Percentiles rank a stretch among this genome's conserved stretches.
These are phyloP conservation scores for Trichoderma semiorbis DNA, from an alignment of 2,329 filamentous ascomycete genomes.

Conservation along the genomic window DNA sequence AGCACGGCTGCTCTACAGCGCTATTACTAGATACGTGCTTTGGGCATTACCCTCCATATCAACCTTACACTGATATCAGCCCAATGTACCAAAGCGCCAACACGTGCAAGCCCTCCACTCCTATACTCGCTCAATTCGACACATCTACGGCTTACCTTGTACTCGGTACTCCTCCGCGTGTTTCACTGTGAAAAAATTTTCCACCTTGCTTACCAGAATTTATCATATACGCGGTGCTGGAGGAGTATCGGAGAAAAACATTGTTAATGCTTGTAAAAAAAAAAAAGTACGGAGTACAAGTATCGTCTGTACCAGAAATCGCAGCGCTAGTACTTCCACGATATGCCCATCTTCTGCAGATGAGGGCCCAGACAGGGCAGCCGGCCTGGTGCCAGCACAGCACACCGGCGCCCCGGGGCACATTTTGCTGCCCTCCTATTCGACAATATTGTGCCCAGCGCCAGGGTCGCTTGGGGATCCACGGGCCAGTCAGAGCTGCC, in stretches of 20 bases:
- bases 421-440: slow-evolving; percentile 19
- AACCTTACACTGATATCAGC: not conserved
- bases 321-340: not conserved
- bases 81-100: not conserved
- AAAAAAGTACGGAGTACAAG: not conserved
- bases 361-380: slow-evolving; percentile 12
- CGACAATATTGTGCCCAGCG: not conserved
- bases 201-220: not conserved
- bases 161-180: not conserved
- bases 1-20: not conserved
- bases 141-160: not conserved
- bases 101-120: not conserved
- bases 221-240: not conserved
- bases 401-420: slow-evolving; percentile 16
- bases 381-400: slow-evolving; percentile 21
- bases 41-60: not conserved
- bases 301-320: not conserved
- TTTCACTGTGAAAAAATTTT: not conserved
- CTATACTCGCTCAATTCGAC: not conserved
- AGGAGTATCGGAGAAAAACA: not conserved
- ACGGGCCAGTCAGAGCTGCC: slow-evolving; percentile 4
- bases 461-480: not conserved
- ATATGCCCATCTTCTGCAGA: not conserved
- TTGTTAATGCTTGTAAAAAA: not conserved
- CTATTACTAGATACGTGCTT: not conserved